These are phyloP conservation scores for Lagerstroemia speciosa DNA, from an alignment of 345 rosid genomes.

Conservation along the genomic window DNA sequence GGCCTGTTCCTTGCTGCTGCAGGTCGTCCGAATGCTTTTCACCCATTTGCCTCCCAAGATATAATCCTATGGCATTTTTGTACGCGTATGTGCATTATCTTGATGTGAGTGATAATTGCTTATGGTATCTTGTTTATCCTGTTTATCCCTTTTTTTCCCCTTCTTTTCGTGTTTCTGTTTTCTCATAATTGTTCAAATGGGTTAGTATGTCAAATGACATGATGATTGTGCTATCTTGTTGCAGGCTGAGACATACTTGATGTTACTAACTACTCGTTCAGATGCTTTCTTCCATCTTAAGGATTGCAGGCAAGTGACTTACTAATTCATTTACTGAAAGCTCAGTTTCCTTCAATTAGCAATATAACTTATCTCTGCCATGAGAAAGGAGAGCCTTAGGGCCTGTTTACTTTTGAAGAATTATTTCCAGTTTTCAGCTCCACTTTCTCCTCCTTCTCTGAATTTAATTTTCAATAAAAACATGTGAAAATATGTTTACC, in stretches of 20 bases:
- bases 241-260: conserved; percentile 87
- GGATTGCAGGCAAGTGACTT: conserved; percentile 69
- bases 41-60: conserved; percentile 97
- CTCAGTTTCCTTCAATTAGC: neutral
- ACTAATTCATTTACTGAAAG: neutral
- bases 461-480: no score
- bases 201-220: conserved; percentile 8
- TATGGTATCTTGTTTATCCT: neutral
- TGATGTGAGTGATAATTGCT: conserved; percentile 60
- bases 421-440: no score
- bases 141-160: neutral
- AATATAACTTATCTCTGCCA: neutral
- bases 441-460: no score
- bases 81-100: conserved; percentile 91
- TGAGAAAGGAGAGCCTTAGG: neutral
- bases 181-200: neutral
- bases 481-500: no score
- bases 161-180: neutral
- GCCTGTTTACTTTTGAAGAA: no score
- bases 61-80: conserved; percentile 88
- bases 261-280: conserved; percentile 89
- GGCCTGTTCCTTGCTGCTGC: conserved; percentile 19
- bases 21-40: conserved; percentile 97
- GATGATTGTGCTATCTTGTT: conserved; percentile 14
- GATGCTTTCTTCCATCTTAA: conserved; percentile 94